Conservation (phyloP, 2,329 filamentous ascomycete species). For the Fusarium tjaetaba region DNA sequence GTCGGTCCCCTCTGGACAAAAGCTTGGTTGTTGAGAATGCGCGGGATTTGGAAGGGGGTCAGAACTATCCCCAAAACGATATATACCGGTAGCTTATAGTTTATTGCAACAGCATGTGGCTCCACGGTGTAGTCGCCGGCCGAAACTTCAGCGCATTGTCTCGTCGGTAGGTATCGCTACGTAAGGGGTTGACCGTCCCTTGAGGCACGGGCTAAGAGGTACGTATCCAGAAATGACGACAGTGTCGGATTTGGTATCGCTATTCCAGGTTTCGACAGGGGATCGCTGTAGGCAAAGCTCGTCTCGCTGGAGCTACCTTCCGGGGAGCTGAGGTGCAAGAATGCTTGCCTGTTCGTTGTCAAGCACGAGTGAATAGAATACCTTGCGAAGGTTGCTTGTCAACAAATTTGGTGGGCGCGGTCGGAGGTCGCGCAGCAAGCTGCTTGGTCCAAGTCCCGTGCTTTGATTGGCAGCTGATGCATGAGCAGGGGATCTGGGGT, state of each 20-base stretch:
- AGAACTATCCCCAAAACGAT: constrained; percentile 7
- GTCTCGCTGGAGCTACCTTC: constrained; percentile 18
- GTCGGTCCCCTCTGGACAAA: constrained; percentile 47
- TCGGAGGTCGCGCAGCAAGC: constrained; percentile 29
- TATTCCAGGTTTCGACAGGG: constrained; percentile 4
- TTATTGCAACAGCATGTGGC: constrained; percentile 29
- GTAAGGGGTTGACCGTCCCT: constrained; percentile 30
- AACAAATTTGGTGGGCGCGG: constrained; percentile 45
- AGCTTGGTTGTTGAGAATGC: constrained; percentile 42
- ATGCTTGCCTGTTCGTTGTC: constrained; percentile 29
- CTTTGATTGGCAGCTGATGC: constrained; percentile 45
- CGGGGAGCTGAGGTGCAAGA: constrained; percentile 16
- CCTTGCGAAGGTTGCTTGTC: constrained; percentile 40
- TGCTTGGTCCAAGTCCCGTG: constrained; percentile 37
- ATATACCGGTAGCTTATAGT: constrained; percentile 12
- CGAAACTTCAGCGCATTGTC: constrained; percentile 40
- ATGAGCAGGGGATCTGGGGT: constrained; percentile 39
- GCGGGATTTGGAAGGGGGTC: constrained; percentile 36
- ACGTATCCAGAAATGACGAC: constrained; percentile 43
- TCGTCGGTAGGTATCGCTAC: constrained; percentile 20
- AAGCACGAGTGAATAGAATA: constrained; percentile 8
- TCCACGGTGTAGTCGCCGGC: constrained; percentile 33
- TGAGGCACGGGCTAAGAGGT: constrained; percentile 22
- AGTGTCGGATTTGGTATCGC: constrained; percentile 25
- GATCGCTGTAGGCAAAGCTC: neutral